Conservation (phyloP, 2,329 filamentous ascomycete species). For the Chaetomium olivaceum region DNA sequence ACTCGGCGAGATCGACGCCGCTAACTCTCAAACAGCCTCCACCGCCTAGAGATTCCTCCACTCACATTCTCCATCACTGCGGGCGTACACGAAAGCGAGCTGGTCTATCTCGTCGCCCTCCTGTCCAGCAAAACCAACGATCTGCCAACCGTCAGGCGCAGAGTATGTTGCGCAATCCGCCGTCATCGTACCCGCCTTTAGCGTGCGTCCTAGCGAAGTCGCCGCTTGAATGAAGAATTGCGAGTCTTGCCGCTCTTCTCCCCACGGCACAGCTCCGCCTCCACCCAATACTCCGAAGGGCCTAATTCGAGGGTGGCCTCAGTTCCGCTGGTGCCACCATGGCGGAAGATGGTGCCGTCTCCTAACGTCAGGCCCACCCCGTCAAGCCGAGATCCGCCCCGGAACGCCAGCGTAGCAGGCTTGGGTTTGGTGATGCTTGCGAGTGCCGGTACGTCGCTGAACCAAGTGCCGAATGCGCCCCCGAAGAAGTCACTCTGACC, state of each 20-base stretch:
- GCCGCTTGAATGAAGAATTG: constrained; percentile 58
- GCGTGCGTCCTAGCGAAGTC: constrained; percentile 50
- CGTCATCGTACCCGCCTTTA: constrained; percentile 49
- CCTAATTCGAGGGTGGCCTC: constrained; percentile 46
- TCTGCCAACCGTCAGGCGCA: constrained; percentile 52
- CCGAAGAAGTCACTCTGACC: constrained; percentile 50
- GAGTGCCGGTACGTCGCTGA: constrained; percentile 53
- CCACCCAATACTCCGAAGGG: constrained; percentile 50
- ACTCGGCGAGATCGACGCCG: constrained; percentile 4
- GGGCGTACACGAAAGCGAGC: constrained; percentile 51
- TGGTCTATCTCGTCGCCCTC: constrained; percentile 58
- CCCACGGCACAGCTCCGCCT: constrained; percentile 53
- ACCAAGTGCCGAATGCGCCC: constrained; percentile 54
- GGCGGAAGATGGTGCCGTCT: constrained; percentile 50
- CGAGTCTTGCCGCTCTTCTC: constrained; percentile 49
- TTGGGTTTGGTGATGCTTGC: constrained; percentile 39
- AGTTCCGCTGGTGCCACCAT: constrained; percentile 56
- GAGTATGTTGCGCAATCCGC: constrained; percentile 48
- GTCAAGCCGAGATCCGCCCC: constrained; percentile 53
- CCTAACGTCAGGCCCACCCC: constrained; percentile 49
- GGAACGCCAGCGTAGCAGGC: constrained; percentile 45
- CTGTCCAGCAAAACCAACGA: constrained; percentile 56
- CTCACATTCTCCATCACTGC: constrained; percentile 33
- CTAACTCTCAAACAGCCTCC: constrained; percentile 8
- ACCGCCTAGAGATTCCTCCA: background rate